phyloP scores from a whole-genome alignment of 2,329 filamentous ascomycete species.

The Aspergillus terreus region DNA sequence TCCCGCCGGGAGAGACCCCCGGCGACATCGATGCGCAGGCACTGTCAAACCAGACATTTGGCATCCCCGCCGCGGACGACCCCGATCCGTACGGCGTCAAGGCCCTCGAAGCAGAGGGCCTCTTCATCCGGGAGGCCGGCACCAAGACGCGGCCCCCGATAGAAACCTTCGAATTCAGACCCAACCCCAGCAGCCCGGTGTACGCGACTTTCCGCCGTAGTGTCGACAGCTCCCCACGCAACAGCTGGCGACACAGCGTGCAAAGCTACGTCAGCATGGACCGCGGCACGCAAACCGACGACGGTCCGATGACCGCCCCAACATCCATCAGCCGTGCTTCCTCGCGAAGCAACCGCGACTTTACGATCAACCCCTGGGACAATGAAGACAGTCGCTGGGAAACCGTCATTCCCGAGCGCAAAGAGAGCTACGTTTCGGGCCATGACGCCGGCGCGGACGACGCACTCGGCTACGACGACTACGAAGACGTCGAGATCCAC shows the following conservation, averaged over 20 bases:
- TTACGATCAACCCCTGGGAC: constrained; percentile 11
- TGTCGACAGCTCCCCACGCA: constrained; percentile 57
- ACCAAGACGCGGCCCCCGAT: constrained; percentile 68
- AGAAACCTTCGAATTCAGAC: constrained; percentile 78
- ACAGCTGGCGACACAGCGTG: constrained; percentile 69
- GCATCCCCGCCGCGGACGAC: constrained; percentile 73
- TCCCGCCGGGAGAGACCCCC: constrained; percentile 66
- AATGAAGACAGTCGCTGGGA: constrained; percentile 25
- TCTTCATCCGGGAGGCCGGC: constrained; percentile 89
- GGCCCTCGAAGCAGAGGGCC: constrained; percentile 75
- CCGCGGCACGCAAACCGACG: constrained; percentile 67
- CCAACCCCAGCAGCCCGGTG: constrained; percentile 68
- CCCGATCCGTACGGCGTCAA: constrained; percentile 90
- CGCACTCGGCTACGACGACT: constrained; percentile 15
- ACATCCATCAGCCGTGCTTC: constrained; percentile 33
- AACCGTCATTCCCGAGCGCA: constrained; percentile 21
- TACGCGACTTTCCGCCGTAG: constrained; percentile 64
- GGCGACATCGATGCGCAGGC: constrained; percentile 63
- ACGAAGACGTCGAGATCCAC: constrained; percentile 33
- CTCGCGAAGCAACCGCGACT: constrained; percentile 29
- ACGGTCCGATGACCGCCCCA: constrained; percentile 31
- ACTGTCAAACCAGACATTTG: constrained; percentile 54
- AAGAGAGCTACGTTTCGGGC: constrained; percentile 5
- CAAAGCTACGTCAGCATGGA: constrained; percentile 58
- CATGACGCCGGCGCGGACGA: constrained; percentile 7